Conservation (phyloP, 768 basidiomycete species). For the Leccinellum albellum region DNA sequence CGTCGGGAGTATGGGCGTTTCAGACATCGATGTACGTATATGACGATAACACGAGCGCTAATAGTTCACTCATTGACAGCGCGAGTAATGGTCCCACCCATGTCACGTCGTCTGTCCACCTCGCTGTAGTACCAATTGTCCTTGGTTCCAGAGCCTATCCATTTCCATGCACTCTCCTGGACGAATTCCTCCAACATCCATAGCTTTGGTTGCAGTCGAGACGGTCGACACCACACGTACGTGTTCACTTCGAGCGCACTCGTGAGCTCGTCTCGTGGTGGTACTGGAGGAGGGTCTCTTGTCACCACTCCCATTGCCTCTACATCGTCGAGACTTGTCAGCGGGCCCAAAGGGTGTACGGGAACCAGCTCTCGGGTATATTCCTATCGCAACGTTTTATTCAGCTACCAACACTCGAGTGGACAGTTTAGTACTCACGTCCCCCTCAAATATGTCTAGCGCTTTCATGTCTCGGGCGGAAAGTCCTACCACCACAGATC, state of each 20-base stretch:
- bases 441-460: constrained; percentile 81
- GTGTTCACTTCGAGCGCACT: constrained; percentile 52
- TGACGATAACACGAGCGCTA: too few relatives aligned
- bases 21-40: constrained; percentile 12
- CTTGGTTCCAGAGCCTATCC: constrained; percentile 50
- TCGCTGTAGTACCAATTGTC: constrained; percentile 44
- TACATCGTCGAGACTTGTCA: constrained; percentile 30
- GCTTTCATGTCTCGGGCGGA: constrained; percentile 56
- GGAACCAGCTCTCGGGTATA: constrained; percentile 56
- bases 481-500: constrained; percentile 75
- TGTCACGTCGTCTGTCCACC: constrained; percentile 37
- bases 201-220: constrained; percentile 48
- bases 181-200: constrained; percentile 89
- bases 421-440: constrained; percentile 40
- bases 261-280: constrained; percentile 32
- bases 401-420: neutral
- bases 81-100: too few relatives aligned
- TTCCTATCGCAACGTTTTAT: constrained; percentile 49
- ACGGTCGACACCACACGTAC: constrained; percentile 60
- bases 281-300: constrained; percentile 40
- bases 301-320: constrained; percentile 34
- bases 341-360: constrained; percentile 52
- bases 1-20: constrained; percentile 11
- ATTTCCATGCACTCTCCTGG: constrained; percentile 69
- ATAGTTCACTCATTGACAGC: too few relatives aligned